A percentile compares a stretch with the other conserved stretches of the same genome.
phyloP scores from a whole-genome alignment of 2,329 filamentous ascomycete genomes.

The Scedosporium apiospermum region DNA sequence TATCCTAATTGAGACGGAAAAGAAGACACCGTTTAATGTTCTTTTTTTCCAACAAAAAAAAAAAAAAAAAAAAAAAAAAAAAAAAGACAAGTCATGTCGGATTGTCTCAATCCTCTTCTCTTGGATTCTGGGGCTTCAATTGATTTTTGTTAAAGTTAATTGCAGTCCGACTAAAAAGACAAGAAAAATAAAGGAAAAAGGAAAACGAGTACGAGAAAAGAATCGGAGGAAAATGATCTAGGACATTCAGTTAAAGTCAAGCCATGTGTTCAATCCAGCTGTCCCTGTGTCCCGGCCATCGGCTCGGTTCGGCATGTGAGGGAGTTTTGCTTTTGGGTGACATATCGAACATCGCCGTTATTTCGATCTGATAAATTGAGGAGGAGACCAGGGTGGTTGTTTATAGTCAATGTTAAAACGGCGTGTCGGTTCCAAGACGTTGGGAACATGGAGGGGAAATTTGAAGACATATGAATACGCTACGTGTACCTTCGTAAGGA shows the following conservation, averaged over 20 bases:
- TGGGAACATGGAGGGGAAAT: not conserved
- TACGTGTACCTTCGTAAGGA: not conserved
- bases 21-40: not conserved
- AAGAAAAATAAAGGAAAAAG: not conserved
- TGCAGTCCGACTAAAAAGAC: too few species aligned
- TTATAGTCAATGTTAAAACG: not conserved
- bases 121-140: too few species aligned
- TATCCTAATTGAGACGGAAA: not conserved
- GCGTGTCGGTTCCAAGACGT: not conserved
- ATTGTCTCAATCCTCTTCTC: too few species aligned
- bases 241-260: not conserved
- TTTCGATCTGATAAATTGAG: not conserved
- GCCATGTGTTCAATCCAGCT: not conserved
- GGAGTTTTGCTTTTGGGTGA: not conserved
- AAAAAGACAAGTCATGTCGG: not conserved
- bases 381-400: not conserved
- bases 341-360: not conserved
- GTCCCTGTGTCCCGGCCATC: not conserved
- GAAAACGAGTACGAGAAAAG: not conserved
- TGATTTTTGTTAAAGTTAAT: too few species aligned
- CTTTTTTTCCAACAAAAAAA: not conserved
- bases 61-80: not conserved
- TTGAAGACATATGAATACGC: not conserved
- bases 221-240: not conserved
- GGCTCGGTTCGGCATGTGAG: conserved; percentile 5